These are phyloP conservation scores for Datura wrightii DNA, from an alignment of 257 asterid genomes.

Conservation along the genomic window DNA sequence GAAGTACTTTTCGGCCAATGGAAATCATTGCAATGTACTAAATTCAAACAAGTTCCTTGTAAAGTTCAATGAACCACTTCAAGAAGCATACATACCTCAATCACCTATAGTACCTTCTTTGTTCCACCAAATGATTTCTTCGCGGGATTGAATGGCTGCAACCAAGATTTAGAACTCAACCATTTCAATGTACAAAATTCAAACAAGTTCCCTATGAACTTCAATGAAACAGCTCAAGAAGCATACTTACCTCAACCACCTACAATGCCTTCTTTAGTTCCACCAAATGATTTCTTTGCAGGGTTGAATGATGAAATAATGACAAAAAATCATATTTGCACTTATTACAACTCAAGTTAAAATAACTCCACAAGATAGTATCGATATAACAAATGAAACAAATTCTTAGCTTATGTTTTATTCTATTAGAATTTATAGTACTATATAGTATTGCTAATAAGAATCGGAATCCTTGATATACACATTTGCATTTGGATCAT, in stretches of 20 bases:
- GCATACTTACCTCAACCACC: no score
- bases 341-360: neutral
- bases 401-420: no score
- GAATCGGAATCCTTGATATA: no score
- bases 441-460: neutral
- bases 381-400: no score
- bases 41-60: no score
- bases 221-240: no score
- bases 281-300: neutral
- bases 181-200: no score
- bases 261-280: no score
- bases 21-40: neutral
- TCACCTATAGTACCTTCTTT: neutral
- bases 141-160: no score
- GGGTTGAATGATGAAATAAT: neutral
- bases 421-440: neutral
- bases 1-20: neutral
- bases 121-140: no score
- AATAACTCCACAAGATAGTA: neutral
- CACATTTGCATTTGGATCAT: neutral
- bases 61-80: neutral
- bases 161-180: no score
- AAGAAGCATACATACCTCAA: neutral
- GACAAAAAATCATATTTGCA: neutral
- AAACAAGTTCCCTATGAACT: neutral